A percentile compares a stretch with the other conserved stretches of the same genome.
phyloP scores from a whole-genome alignment of 2,329 filamentous ascomycete species.

The Sporothrix dimorphospora region DNA sequence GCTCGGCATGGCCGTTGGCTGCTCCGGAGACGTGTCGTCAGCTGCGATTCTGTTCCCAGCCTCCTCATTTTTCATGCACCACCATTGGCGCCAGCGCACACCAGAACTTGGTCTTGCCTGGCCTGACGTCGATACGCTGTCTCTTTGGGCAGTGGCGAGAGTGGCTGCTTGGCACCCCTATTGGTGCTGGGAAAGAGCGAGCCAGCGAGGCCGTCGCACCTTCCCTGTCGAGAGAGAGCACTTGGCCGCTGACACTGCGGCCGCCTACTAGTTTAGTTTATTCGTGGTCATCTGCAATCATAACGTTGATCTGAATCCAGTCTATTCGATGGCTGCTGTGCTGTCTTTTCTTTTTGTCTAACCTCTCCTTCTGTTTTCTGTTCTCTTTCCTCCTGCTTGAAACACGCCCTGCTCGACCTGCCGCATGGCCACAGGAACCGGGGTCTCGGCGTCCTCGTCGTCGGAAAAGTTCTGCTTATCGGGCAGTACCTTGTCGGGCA shows the following conservation, averaged over 20 bases:
- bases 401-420: not conserved
- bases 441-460: not conserved
- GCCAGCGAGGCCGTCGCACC: not conserved
- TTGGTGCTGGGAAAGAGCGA: not conserved
- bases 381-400: not conserved
- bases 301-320: not conserved
- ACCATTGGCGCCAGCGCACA: constrained; percentile 9
- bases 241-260: constrained; percentile 8
- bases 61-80: constrained; percentile 20
- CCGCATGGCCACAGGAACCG: not conserved
- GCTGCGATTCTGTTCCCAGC: constrained; percentile 10
- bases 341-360: not conserved
- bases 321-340: not conserved
- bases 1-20: not conserved
- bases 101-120: not conserved
- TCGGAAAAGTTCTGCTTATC: constrained; percentile 4
- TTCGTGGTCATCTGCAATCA: not conserved
- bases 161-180: not conserved
- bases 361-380: not conserved
- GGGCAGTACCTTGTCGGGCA: not conserved
- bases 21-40: not conserved
- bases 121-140: not conserved
- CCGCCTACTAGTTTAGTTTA: not conserved
- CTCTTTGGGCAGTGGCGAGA: not conserved
- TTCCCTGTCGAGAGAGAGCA: not conserved